These are phyloP conservation scores for Penicillium turbatum DNA, from an alignment of 495 filamentous ascomycete genomes.

Conservation along the genomic window DNA sequence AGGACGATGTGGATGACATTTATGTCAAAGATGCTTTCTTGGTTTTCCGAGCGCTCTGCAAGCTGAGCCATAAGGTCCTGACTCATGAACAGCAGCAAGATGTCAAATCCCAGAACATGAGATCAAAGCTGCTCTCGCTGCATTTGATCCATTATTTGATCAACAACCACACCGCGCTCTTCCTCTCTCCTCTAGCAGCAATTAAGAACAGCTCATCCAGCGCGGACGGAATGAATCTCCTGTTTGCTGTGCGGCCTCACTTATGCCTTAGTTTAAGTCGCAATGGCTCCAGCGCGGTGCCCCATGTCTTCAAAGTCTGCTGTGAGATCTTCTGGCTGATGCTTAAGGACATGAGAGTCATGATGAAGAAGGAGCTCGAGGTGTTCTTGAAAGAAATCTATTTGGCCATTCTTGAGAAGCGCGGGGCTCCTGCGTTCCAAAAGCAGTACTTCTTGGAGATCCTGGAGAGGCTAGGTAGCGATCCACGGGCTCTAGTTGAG, in stretches of 20 bases:
- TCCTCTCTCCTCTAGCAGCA: conserved; percentile 82
- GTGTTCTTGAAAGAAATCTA: conserved; percentile 98
- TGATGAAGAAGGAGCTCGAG: conserved; percentile 98
- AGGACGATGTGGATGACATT: conserved; percentile 94
- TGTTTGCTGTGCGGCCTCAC: conserved; percentile 96
- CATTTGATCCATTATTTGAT: conserved; percentile 91
- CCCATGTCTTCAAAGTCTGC: conserved; percentile 87
- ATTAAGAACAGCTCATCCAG: conserved; percentile 84
- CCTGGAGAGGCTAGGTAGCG: conserved; percentile 74
- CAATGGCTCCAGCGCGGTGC: conserved; percentile 90
- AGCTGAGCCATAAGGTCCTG: conserved; percentile 87
- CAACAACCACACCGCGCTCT: conserved; percentile 82
- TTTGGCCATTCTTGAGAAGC: conserved; percentile 83
- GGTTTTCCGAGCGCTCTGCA: conserved; percentile 96
- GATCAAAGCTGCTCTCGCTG: conserved; percentile 91
- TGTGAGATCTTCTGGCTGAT: conserved; percentile 98
- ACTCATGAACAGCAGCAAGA: conserved; percentile 88
- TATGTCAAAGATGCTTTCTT: conserved; percentile 95
- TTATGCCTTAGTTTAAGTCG: conserved; percentile 89
- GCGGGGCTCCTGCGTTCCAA: conserved; percentile 79
- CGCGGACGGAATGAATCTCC: conserved; percentile 79
- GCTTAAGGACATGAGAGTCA: conserved; percentile 86
- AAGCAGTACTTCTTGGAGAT: conserved; percentile 89
- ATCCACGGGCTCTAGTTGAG: conserved; percentile 87
- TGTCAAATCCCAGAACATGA: conserved; percentile 89